phyloP scores from a whole-genome alignment of 495 filamentous ascomycete species.

The Neurospora terricola region DNA sequence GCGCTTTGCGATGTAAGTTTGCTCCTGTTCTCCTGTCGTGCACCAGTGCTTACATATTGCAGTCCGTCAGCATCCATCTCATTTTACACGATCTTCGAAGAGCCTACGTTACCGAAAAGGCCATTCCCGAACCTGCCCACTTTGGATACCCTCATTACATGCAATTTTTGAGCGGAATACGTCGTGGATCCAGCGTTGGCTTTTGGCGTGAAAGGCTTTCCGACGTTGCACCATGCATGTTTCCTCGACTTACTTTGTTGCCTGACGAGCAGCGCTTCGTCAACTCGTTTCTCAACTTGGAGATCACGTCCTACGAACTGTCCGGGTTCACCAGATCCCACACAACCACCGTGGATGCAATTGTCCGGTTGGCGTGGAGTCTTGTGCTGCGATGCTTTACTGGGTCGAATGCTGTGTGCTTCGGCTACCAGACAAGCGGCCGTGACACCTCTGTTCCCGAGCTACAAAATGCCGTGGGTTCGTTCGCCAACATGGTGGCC shows the following conservation, averaged over 20 bases:
- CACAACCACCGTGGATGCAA: slow-evolving; percentile 20
- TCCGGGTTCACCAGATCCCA: slow-evolving; percentile 25
- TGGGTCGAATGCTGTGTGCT: slow-evolving; percentile 29
- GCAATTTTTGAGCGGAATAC: slow-evolving; percentile 23
- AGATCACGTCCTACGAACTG: slow-evolving; percentile 25
- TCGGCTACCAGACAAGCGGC: slow-evolving; percentile 33
- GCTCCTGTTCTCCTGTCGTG: no score
- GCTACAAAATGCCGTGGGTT: slow-evolving; percentile 30
- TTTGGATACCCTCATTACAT: slow-evolving; percentile 31
- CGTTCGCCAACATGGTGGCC: slow-evolving; percentile 31
- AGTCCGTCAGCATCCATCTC: slow-evolving; percentile 31
- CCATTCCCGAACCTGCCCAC: slow-evolving; percentile 17
- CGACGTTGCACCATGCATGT: slow-evolving; percentile 26
- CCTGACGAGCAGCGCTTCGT: slow-evolving; percentile 16
- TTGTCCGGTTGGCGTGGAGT: slow-evolving; percentile 40
- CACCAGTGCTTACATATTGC: not conserved
- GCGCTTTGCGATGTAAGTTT: slow-evolving; percentile 31
- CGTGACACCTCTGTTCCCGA: slow-evolving; percentile 29
- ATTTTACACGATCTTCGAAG: slow-evolving; percentile 32
- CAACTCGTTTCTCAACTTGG: slow-evolving; percentile 27
- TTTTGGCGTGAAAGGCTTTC: slow-evolving; percentile 33
- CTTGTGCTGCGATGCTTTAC: slow-evolving; percentile 35
- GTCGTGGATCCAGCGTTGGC: slow-evolving; percentile 22
- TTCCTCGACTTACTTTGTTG: slow-evolving; percentile 25
- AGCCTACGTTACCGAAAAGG: slow-evolving; percentile 27